A percentile compares a stretch with the other conserved stretches of the same genome.
These are phyloP conservation scores for Ceratocystis eucalypticola DNA, from an alignment of 2,329 filamentous ascomycete genomes.

Conservation along the genomic window DNA sequence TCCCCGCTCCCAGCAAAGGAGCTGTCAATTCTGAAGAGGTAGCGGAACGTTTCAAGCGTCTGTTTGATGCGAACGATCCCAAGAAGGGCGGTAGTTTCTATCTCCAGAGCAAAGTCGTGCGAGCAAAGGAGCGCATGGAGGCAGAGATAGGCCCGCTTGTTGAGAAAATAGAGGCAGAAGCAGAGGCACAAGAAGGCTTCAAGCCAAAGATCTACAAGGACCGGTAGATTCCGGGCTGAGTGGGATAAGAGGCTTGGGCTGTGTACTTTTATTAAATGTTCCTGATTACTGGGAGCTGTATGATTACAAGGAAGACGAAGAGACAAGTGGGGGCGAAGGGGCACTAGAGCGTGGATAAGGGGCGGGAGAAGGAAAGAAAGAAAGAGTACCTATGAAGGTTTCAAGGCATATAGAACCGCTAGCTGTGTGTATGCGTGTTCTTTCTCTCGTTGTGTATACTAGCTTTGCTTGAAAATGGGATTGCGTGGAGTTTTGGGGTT, in stretches of 20 bases:
- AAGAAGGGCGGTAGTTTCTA: slow-evolving; percentile 96
- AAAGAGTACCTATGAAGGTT: not conserved
- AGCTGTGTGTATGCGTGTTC: not conserved
- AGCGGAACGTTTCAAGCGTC: slow-evolving; percentile 76
- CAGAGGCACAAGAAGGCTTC: slow-evolving; percentile 73
- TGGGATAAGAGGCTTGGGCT: not conserved
- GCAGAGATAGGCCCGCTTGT: slow-evolving; percentile 62
- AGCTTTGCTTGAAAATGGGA: slow-evolving; percentile 13
- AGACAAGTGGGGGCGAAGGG: not conserved
- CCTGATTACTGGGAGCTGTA: not conserved
- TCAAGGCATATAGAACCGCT: not conserved
- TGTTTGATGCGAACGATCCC: slow-evolving; percentile 91
- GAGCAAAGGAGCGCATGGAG: slow-evolving; percentile 85
- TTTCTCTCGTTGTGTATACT: slow-evolving; percentile 3
- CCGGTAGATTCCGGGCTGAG: slow-evolving; percentile 33
- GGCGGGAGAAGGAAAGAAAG: not conserved
- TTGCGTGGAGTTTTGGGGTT: slow-evolving; percentile 16
- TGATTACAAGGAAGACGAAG: not conserved
- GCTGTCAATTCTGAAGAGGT: slow-evolving; percentile 67
- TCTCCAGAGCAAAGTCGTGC: slow-evolving; percentile 88
- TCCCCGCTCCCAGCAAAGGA: slow-evolving; percentile 63
- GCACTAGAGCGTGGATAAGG: not conserved
- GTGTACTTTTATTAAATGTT: slow-evolving; percentile 11
- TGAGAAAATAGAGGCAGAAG: slow-evolving; percentile 59
- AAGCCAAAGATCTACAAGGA: slow-evolving; percentile 94